Percentiles rank a stretch among this genome's conserved stretches.
These are phyloP conservation scores for Helotiales sp. DNA, from an alignment of 2,329 filamentous ascomycete genomes.

Conservation along the genomic window DNA sequence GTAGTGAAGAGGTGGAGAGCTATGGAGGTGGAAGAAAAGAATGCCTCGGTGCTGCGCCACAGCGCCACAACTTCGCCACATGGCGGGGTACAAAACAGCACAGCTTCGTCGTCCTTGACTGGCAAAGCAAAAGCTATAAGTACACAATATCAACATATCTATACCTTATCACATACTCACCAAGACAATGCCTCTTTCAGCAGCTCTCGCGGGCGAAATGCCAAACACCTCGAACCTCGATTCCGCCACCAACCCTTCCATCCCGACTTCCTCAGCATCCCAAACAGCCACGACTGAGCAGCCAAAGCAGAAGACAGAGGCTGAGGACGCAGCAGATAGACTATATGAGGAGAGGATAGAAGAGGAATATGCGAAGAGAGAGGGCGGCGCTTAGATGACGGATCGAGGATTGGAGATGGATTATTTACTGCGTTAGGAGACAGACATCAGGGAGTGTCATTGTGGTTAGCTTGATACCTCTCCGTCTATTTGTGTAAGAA, in stretches of 20 bases:
- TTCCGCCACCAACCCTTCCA: not conserved
- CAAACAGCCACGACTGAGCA: not conserved
- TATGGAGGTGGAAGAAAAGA: not conserved
- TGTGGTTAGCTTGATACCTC: slow-evolving; percentile 3
- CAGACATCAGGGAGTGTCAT: slow-evolving; percentile 5
- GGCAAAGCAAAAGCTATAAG: not conserved
- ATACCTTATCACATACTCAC: not conserved
- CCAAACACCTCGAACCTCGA: not conserved
- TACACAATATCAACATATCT: not conserved
- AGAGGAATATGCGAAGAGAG: slow-evolving; percentile 60
- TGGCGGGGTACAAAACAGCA: not conserved
- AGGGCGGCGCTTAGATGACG: slow-evolving; percentile 50
- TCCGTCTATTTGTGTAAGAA: not conserved
- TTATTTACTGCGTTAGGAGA: not conserved
- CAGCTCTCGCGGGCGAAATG: not conserved
- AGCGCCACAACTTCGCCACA: not conserved
- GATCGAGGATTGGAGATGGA: not conserved
- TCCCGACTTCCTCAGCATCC: not conserved
- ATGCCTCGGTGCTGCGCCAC: not conserved
- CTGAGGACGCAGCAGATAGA: slow-evolving; percentile 13
- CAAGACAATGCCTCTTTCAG: not conserved
- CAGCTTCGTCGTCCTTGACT: not conserved
- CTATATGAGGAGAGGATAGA: slow-evolving; percentile 60
- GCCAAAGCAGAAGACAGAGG: not conserved
- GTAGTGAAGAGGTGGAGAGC: no score